These are phyloP conservation scores for Aspergillus bombycis DNA, from an alignment of 2,329 filamentous ascomycete genomes.

Conservation along the genomic window DNA sequence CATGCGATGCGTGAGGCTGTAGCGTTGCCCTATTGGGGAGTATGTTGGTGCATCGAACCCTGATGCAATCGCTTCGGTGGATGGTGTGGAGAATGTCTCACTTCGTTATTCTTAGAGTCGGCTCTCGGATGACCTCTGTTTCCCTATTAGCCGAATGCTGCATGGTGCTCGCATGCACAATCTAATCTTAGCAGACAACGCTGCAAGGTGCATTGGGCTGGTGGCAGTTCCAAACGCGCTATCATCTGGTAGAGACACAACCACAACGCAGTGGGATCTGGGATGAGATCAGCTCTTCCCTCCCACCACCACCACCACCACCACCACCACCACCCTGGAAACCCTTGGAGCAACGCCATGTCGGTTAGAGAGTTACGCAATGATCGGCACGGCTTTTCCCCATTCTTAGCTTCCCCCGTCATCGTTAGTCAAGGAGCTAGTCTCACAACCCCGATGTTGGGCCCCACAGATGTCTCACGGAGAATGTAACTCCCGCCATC, in stretches of 20 bases:
- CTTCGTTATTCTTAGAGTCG: not conserved
- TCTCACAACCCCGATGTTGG: not conserved
- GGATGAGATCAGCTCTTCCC: not conserved
- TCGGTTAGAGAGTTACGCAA: not conserved
- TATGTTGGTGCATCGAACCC: not conserved
- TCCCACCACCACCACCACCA: not conserved
- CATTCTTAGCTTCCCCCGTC: not conserved
- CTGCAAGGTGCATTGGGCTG: not conserved
- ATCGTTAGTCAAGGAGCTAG: not conserved
- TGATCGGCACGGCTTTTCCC: not conserved
- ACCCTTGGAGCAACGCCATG: not conserved
- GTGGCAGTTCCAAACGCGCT: not conserved
- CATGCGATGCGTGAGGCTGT: not conserved
- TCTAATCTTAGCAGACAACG: not conserved
- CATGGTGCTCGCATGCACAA: not conserved
- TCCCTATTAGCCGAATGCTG: not conserved
- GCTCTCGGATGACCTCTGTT: not conserved
- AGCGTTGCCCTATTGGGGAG: not conserved
- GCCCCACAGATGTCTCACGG: slow-evolving; percentile 1
- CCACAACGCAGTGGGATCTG: not conserved
- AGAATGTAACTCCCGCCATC: not conserved
- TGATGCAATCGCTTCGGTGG: not conserved
- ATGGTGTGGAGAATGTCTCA: slow-evolving; percentile 3
- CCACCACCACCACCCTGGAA: not conserved
- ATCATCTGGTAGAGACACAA: not conserved